Percentiles rank a stretch among this genome's conserved stretches.
These are phyloP conservation scores for Paramecium tetraurelia DNA, from an alignment of 73 alveolate species.

Conservation along the genomic window DNA sequence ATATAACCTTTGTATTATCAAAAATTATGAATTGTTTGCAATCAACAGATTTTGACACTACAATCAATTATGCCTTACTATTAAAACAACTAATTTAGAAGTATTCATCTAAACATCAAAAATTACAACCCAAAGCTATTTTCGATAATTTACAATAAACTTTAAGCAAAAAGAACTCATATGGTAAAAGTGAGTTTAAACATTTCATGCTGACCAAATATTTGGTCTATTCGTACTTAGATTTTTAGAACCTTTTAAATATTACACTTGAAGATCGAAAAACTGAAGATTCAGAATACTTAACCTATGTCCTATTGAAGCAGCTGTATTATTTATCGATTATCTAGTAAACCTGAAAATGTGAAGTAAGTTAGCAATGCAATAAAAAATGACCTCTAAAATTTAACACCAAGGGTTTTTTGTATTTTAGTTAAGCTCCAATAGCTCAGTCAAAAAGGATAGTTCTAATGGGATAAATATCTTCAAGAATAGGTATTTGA, in stretches of 20 bases:
- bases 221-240: background rate
- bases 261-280: background rate
- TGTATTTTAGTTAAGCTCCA: background rate
- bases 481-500: background rate
- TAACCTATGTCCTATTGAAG: background rate
- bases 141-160: background rate
- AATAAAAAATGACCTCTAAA: background rate
- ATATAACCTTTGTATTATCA: background rate
- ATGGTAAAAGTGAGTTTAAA: background rate
- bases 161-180: conserved; percentile 11
- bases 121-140: background rate
- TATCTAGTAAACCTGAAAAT: background rate
- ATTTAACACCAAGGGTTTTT: conserved; percentile 7
- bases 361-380: background rate
- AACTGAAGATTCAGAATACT: conserved; percentile 32
- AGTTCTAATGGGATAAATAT: conserved; percentile 39
- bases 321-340: background rate
- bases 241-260: background rate
- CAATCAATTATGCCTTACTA: background rate
- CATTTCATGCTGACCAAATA: background rate
- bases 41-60: background rate
- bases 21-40: background rate
- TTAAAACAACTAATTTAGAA: background rate
- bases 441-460: background rate
- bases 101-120: background rate